These are phyloP conservation scores for Clitopilus hobsonii DNA, from an alignment of 768 basidiomycete species.

Conservation along the genomic window DNA sequence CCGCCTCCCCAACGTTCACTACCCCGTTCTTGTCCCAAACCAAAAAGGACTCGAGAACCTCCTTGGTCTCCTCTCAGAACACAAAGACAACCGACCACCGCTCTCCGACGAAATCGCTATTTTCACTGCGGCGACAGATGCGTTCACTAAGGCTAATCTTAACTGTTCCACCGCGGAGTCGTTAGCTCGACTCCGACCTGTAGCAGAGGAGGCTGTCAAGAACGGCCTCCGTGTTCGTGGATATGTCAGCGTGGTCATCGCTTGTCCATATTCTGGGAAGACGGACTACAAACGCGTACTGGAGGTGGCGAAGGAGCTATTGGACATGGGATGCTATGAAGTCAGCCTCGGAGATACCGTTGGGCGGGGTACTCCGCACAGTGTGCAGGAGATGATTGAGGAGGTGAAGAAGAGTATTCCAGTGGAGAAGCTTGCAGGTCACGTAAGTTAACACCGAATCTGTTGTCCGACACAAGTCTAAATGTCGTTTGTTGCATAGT, in stretches of 20 bases:
- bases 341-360: constrained; percentile 91
- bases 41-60: constrained; percentile 71
- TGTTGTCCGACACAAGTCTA: background rate
- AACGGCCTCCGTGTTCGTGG: constrained; percentile 70
- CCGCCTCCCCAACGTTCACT: constrained; percentile 49
- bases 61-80: constrained; percentile 45
- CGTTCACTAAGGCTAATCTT: constrained; percentile 82
- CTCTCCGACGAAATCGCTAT: constrained; percentile 82
- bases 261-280: constrained; percentile 83
- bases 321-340: constrained; percentile 94
- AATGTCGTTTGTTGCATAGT: too few relatives aligned
- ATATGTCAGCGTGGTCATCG: constrained; percentile 80
- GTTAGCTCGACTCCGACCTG: constrained; percentile 54
- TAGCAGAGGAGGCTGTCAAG: constrained; percentile 56
- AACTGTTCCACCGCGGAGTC: constrained; percentile 73
- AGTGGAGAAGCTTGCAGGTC: constrained; percentile 69
- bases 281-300: constrained; percentile 62
- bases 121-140: constrained; percentile 86
- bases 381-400: constrained; percentile 64
- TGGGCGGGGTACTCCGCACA: constrained; percentile 74
- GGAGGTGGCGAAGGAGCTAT: constrained; percentile 63
- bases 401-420: constrained; percentile 60
- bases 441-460: constrained; percentile 32
- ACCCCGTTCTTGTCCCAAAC: constrained; percentile 82
- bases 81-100: constrained; percentile 29